Evolutionary conservation across 495 filamentous ascomycete species (phyloP).

Genomic region (Penicillium macrosclerotiorum): DNA sequence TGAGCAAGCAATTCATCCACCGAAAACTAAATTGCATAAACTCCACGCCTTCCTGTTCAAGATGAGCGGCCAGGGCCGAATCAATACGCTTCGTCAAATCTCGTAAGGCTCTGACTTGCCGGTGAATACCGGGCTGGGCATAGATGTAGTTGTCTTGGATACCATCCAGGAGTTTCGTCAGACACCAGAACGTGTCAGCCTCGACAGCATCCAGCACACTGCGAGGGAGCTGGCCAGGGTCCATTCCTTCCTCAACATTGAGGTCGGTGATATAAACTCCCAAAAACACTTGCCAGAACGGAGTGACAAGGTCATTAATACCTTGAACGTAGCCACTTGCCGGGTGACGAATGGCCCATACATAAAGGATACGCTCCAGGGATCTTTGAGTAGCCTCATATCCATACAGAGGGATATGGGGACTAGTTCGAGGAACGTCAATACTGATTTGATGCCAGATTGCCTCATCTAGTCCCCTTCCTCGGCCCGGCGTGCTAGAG

Average conservation of each 20-base stretch:
- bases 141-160: constrained; percentile 99
- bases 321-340: constrained; percentile 97
- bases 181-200: constrained; percentile 96
- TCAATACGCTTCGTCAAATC: constrained; percentile 92
- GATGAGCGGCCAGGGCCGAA: constrained; percentile 75
- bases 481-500: constrained; percentile 45
- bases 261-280: constrained; percentile 89
- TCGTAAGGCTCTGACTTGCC: constrained; percentile 82
- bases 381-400: constrained; percentile 96
- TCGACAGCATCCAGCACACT: constrained; percentile 95
- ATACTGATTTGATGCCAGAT: constrained; percentile 99
- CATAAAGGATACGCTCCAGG: constrained; percentile 89
- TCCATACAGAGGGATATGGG: constrained; percentile 88
- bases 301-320: constrained; percentile 96
- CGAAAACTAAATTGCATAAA: constrained; percentile 99
- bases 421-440: constrained; percentile 95
- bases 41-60: constrained; percentile 87
- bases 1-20: constrained; percentile 99
- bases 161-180: constrained; percentile 93
- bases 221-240: constrained; percentile 88
- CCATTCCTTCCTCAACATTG: constrained; percentile 92
- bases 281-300: constrained; percentile 96
- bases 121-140: constrained; percentile 92
- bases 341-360: constrained; percentile 97
- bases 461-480: constrained; percentile 83